Percentiles rank a stretch among this genome's conserved stretches.
Evolutionary conservation across 257 asterid species (phyloP).

Genomic region (Solanum etuberosum): DNA sequence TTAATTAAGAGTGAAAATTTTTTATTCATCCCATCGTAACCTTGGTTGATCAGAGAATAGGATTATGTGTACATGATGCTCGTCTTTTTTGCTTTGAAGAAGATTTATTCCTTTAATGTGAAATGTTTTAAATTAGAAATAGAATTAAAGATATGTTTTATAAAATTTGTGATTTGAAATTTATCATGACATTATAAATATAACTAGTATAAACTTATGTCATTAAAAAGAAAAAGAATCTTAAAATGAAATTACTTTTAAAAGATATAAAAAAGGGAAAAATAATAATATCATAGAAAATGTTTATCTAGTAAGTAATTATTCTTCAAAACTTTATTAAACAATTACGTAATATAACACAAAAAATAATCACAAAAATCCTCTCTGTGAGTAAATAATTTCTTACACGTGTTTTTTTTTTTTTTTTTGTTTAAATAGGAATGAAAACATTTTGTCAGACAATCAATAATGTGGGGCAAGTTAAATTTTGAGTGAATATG

Average conservation of each 20-base stretch:
- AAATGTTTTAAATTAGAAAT: background rate
- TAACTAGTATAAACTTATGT: background rate
- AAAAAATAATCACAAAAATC: too few relatives aligned
- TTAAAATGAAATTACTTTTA: too few relatives aligned
- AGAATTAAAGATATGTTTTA: too few relatives aligned
- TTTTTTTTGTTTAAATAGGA: too few relatives aligned
- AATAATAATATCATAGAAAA: too few relatives aligned
- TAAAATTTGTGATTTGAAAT: too few relatives aligned
- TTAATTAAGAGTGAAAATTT: rapidly evolving
- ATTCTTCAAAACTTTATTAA: background rate
- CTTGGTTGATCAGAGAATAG: too few relatives aligned
- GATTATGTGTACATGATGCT: background rate
- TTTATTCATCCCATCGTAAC: too few relatives aligned
- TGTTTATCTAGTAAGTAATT: background rate
- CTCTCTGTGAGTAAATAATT: background rate
- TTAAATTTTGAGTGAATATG: too few relatives aligned
- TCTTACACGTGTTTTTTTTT: background rate
- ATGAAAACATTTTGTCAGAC: background rate
- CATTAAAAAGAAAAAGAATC: too few relatives aligned
- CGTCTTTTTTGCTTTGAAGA: background rate
- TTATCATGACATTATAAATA: background rate
- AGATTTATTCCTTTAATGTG: background rate
- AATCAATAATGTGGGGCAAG: too few relatives aligned
- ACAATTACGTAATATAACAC: background rate
- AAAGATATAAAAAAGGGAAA: background rate